A percentile compares a stretch with the other conserved stretches of the same genome.
Conservation (phyloP, 495 filamentous ascomycete genomes). For the Aspergillus campestris region DNA sequence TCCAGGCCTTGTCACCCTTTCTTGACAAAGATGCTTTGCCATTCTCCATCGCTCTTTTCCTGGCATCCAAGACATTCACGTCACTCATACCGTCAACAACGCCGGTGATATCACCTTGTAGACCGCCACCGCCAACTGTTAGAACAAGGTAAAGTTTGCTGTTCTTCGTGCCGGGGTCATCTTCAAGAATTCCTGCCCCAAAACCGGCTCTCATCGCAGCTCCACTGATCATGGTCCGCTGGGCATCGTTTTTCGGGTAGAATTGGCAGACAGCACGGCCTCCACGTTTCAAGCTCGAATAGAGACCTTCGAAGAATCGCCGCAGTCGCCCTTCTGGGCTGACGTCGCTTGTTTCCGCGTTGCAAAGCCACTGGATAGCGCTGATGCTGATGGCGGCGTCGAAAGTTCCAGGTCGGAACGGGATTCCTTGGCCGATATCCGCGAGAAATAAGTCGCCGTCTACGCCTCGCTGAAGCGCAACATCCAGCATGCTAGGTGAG, state of each 20-base stretch:
- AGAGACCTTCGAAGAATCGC: slow-evolving; percentile 89
- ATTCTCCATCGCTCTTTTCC: slow-evolving; percentile 44
- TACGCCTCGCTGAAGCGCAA: slow-evolving; percentile 83
- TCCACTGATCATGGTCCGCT: slow-evolving; percentile 80
- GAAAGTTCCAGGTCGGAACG: slow-evolving; percentile 86
- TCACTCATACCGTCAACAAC: slow-evolving; percentile 80
- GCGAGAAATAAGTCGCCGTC: slow-evolving; percentile 88
- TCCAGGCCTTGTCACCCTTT: slow-evolving; percentile 86
- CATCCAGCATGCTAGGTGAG: slow-evolving; percentile 82
- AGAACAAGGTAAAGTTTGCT: slow-evolving; percentile 89
- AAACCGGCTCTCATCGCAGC: slow-evolving; percentile 92
- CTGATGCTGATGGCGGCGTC: slow-evolving; percentile 92
- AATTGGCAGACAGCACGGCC: slow-evolving; percentile 94
- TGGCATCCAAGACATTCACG: slow-evolving; percentile 68
- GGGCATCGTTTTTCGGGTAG: slow-evolving; percentile 90
- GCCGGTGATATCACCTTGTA: slow-evolving; percentile 73
- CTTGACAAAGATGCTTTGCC: slow-evolving; percentile 39
- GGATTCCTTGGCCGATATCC: slow-evolving; percentile 91
- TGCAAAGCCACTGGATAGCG: slow-evolving; percentile 96
- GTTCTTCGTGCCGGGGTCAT: slow-evolving; percentile 93
- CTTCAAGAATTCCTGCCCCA: slow-evolving; percentile 88
- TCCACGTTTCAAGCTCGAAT: slow-evolving; percentile 72
- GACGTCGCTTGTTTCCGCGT: slow-evolving; percentile 82
- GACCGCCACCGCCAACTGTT: slow-evolving; percentile 75
- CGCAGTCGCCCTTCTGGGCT: slow-evolving; percentile 63